Evolutionary conservation across 2,329 filamentous ascomycete species (phyloP).

Genomic region (Apiospora aurea): DNA sequence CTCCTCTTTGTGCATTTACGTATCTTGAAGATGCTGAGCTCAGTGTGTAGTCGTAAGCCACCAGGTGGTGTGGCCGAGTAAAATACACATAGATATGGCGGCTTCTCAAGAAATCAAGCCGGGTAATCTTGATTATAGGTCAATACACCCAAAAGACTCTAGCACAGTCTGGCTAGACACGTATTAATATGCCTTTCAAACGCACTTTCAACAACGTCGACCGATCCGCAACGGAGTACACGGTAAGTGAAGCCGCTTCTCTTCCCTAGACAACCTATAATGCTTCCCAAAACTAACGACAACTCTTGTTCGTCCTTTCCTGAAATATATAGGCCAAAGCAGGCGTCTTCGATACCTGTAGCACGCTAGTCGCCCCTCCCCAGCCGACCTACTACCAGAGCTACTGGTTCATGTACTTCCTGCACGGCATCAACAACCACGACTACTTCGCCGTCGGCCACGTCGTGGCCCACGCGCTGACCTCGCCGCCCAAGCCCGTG

Average conservation of each 20-base stretch:
- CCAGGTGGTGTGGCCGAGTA: too few species aligned
- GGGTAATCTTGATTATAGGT: too few species aligned
- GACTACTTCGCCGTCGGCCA: slow-evolving; percentile 3
- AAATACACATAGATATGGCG: too few species aligned
- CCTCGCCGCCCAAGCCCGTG: neutral
- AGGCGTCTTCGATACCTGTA: neutral
- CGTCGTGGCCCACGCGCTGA: neutral
- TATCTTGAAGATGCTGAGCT: neutral
- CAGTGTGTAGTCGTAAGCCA: too few species aligned
- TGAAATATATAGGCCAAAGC: neutral
- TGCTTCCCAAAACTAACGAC: neutral
- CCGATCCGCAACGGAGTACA: neutral
- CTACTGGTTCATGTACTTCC: neutral
- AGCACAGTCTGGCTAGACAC: too few species aligned
- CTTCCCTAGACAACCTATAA: neutral
- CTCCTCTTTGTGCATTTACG: neutral
- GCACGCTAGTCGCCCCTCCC: neutral
- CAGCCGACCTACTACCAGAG: slow-evolving; percentile 1
- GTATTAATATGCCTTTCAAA: neutral
- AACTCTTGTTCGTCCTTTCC: neutral
- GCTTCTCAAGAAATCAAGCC: too few species aligned
- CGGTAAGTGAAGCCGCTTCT: neutral
- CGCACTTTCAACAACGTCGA: neutral
- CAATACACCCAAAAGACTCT: too few species aligned
- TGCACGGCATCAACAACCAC: neutral